These are phyloP conservation scores for Cyberlindnera bimundalis DNA, from an alignment of 805 yeast species.

Conservation along the genomic window DNA sequence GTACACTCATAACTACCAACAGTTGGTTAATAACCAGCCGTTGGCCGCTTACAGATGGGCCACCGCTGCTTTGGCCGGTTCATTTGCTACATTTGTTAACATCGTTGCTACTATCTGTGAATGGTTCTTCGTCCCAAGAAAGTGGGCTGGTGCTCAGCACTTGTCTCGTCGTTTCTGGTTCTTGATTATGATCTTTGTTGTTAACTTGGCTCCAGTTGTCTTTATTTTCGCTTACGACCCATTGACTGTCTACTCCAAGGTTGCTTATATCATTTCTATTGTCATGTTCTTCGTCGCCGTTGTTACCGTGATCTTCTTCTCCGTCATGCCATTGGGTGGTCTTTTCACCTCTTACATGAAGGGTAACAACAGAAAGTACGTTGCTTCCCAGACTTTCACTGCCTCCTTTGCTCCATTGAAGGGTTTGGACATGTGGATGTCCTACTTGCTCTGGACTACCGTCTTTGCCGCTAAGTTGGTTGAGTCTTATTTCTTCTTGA, in stretches of 20 bases:
- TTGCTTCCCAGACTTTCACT: conserved; percentile 93
- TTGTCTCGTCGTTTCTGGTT: conserved; percentile 83
- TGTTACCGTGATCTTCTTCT: conserved; percentile 77
- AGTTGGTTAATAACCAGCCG: conserved; percentile 83
- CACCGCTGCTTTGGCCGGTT: conserved; percentile 88
- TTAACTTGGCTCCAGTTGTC: conserved; percentile 82
- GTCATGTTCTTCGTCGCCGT: conserved; percentile 88
- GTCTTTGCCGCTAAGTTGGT: conserved; percentile 85
- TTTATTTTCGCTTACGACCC: conserved; percentile 84
- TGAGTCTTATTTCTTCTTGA: conserved; percentile 92
- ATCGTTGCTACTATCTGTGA: conserved; percentile 85
- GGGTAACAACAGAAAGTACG: conserved; percentile 80
- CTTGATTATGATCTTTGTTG: conserved; percentile 56
- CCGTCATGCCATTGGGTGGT: conserved; percentile 96
- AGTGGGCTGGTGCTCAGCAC: conserved; percentile 99
- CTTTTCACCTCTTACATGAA: conserved; percentile 90
- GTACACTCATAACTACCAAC: conserved; percentile 84
- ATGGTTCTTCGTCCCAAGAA: conserved; percentile 95
- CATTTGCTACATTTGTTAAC: conserved; percentile 78
- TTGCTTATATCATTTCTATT: conserved; percentile 76
- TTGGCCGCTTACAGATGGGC: conserved; percentile 91
- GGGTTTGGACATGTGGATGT: conserved; percentile 95
- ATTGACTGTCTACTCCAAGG: conserved; percentile 56
- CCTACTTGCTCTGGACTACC: conserved; percentile 84
- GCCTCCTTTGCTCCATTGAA: conserved; percentile 78